Evolutionary conservation across 139 green algal genomes (phyloP).

Genomic region (Chlorella sp.): DNA sequence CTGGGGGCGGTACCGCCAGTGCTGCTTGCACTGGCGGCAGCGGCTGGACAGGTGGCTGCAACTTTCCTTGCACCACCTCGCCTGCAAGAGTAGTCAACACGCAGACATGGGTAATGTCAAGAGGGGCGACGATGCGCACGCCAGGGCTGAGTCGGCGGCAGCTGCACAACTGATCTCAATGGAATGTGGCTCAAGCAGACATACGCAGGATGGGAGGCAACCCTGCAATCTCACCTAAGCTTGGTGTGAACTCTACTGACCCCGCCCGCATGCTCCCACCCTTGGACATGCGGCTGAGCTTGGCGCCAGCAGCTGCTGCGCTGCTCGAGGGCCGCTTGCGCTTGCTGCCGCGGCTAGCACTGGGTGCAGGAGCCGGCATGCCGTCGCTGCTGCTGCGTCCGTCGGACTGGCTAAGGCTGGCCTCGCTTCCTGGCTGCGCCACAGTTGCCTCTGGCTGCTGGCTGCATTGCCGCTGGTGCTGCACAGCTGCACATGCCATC

Average conservation of each 20-base stretch:
- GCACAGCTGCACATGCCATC: not conserved
- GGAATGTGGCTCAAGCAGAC: not conserved
- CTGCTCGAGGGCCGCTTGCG: not conserved
- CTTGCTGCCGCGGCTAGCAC: conserved; percentile 12
- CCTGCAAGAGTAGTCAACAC: not conserved
- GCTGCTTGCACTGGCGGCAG: not conserved
- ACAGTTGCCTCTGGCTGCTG: not conserved
- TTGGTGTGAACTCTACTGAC: not conserved
- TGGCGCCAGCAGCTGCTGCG: not conserved
- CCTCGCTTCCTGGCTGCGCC: not conserved
- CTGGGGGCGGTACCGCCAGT: not conserved
- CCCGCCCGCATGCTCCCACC: not conserved
- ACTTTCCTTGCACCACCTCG: conserved; percentile 3
- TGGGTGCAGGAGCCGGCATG: not conserved
- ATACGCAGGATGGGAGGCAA: too few species aligned
- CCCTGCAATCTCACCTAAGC: not conserved
- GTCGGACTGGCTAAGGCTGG: not conserved
- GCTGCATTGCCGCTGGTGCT: conserved; percentile 18
- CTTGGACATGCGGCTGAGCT: not conserved
- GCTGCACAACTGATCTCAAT: not conserved
- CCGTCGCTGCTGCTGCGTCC: conserved; percentile 7
- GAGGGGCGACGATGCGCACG: too few species aligned
- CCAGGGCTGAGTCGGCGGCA: too few species aligned
- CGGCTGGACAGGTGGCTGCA: not conserved
- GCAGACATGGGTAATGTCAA: too few species aligned